phyloP scores from a whole-genome alignment of 1,139 yeast species.

The Debaryomycetaceae sp. region DNA sequence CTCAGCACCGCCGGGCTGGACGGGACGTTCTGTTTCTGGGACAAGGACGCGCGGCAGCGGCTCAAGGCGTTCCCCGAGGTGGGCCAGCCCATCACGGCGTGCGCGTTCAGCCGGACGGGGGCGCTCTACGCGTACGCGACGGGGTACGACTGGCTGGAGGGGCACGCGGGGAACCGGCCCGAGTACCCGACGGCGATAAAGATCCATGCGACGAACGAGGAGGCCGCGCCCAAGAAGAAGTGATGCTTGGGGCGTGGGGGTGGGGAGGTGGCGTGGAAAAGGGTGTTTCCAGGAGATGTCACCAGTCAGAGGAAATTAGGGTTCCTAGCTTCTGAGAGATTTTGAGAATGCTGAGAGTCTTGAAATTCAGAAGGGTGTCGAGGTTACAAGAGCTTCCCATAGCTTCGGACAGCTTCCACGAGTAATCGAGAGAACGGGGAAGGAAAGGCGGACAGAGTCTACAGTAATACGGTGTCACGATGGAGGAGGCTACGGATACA shows the following conservation, averaged over 20 bases:
- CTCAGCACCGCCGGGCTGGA: constrained; percentile 93
- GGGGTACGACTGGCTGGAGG: constrained; percentile 94
- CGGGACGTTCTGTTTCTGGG: constrained; percentile 94
- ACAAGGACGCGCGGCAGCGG: constrained; percentile 83
- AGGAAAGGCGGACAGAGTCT: no score
- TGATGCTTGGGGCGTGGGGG: no score
- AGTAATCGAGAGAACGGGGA: no score
- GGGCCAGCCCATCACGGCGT: constrained; percentile 64
- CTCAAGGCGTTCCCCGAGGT: constrained; percentile 70
- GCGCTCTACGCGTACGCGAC: constrained; percentile 82
- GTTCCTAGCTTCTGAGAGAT: no score
- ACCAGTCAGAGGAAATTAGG: no score
- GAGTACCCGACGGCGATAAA: constrained; percentile 69
- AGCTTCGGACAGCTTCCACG: no score
- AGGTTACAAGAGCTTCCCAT: no score
- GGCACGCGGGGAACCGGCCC: constrained; percentile 65
- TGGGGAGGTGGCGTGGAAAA: no score
- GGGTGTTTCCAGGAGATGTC: no score
- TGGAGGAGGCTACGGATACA: constrained; percentile 1
- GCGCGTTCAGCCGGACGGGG: constrained; percentile 78
- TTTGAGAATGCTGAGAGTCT: no score
- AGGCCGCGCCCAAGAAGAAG: constrained; percentile 75
- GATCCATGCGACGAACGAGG: constrained; percentile 77
- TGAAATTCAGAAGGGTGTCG: no score
- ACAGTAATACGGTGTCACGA: no score